These are phyloP conservation scores for Cutaneotrichosporon cyanovorans DNA, from an alignment of 1,284 basidiomycete genomes.

Conservation along the genomic window DNA sequence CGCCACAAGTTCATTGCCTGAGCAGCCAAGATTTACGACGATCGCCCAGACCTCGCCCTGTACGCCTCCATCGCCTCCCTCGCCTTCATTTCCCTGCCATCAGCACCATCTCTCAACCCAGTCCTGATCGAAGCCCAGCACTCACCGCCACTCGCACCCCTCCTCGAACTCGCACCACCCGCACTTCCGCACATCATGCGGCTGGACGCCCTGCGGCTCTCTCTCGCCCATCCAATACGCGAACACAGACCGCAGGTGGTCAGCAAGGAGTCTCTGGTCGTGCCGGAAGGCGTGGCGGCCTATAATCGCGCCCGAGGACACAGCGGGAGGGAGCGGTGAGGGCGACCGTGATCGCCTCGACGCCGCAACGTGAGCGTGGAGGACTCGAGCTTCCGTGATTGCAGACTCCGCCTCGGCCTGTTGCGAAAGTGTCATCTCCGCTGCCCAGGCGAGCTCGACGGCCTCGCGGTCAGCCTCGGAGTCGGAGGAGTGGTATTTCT, in stretches of 20 bases:
- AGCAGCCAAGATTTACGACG: no score
- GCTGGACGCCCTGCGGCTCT: slow-evolving; percentile 59
- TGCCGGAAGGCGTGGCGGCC: slow-evolving; percentile 59
- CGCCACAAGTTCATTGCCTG: no score
- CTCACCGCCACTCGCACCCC: slow-evolving; percentile 71
- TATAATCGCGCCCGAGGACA: slow-evolving; percentile 51
- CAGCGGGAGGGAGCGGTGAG: slow-evolving; percentile 6
- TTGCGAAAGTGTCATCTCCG: slow-evolving; percentile 34
- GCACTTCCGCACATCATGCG: slow-evolving; percentile 59
- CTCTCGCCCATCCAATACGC: slow-evolving; percentile 68
- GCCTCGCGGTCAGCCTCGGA: slow-evolving; percentile 33
- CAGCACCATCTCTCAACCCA: no score
- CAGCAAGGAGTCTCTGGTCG: slow-evolving; percentile 54
- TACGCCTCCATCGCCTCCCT: slow-evolving; percentile 19
- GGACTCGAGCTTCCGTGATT: background rate
- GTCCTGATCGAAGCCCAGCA: background rate
- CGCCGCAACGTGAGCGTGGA: background rate
- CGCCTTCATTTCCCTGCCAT: slow-evolving; percentile 22
- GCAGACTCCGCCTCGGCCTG: background rate
- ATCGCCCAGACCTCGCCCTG: background rate
- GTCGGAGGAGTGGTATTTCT: slow-evolving; percentile 5
- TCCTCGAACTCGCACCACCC: slow-evolving; percentile 71
- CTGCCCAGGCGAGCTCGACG: slow-evolving; percentile 45
- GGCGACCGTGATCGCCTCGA: slow-evolving; percentile 6
- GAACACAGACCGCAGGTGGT: slow-evolving; percentile 55